Percentiles rank a stretch among this genome's conserved stretches.
These are phyloP conservation scores for Passalora sequoiae DNA, from an alignment of 2,329 filamentous ascomycete genomes.

Conservation along the genomic window DNA sequence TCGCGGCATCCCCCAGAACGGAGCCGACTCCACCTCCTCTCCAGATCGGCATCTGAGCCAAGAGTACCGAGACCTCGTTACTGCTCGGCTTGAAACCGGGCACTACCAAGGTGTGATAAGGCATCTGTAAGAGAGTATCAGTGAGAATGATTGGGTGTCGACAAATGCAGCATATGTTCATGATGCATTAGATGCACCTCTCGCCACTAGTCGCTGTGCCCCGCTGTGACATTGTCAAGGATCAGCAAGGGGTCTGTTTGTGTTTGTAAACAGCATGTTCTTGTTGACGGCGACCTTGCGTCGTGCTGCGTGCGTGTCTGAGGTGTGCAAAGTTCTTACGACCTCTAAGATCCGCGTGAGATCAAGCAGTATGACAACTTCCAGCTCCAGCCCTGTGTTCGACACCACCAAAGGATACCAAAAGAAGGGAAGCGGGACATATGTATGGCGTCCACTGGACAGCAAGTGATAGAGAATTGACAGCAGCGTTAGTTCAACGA, in stretches of 20 bases:
- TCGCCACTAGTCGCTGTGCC: background rate
- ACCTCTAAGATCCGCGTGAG: too few species aligned
- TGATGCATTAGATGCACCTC: constrained; percentile 1
- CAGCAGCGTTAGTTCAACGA: constrained; percentile 47
- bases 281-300: too few species aligned
- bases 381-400: constrained; percentile 22
- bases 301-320: too few species aligned
- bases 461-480: background rate
- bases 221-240: background rate
- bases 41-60: background rate
- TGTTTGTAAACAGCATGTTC: constrained; percentile 5
- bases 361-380: background rate
- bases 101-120: background rate
- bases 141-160: background rate
- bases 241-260: constrained; percentile 2
- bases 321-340: too few species aligned
- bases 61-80: constrained; percentile 2
- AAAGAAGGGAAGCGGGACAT: constrained; percentile 36
- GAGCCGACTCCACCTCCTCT: background rate
- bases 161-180: background rate
- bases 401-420: constrained; percentile 43
- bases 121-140: background rate
- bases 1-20: background rate
- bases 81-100: background rate
- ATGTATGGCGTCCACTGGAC: background rate